A percentile compares a stretch with the other conserved stretches of the same genome.
Evolutionary conservation across 768 basidiomycete genomes (phyloP).

Genomic region (Kwoniella mangroviensis): DNA sequence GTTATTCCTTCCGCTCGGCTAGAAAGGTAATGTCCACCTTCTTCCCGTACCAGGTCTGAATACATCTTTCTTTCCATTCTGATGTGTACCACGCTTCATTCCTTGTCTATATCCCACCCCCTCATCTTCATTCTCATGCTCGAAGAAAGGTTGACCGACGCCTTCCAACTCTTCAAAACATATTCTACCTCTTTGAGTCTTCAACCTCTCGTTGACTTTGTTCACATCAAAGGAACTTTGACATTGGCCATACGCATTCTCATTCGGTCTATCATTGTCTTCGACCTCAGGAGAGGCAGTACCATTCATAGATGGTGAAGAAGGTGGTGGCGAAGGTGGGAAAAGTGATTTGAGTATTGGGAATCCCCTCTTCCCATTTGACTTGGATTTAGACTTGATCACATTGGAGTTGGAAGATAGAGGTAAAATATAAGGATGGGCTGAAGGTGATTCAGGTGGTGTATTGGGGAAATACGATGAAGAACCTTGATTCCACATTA

Average conservation of each 20-base stretch:
- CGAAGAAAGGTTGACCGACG: constrained; percentile 1
- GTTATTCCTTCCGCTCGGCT: too few relatives aligned
- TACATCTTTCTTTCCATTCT: background rate
- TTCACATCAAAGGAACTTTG: constrained; percentile 9
- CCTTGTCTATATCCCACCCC: too few relatives aligned
- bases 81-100: too few relatives aligned
- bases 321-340: constrained; percentile 10
- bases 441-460: constrained; percentile 4
- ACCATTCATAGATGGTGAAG: background rate
- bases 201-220: constrained; percentile 8
- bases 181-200: background rate
- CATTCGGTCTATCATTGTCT: background rate
- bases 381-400: background rate
- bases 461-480: constrained; percentile 8
- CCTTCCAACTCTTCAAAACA: constrained; percentile 25
- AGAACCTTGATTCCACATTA: too few relatives aligned
- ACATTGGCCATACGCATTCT: background rate
- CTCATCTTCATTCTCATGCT: background rate
- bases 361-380: background rate
- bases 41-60: constrained; percentile 4
- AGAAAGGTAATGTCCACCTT: constrained; percentile 17
- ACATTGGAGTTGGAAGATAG: background rate
- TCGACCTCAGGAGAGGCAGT: too few relatives aligned
- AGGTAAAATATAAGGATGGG: background rate
- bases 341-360: constrained; percentile 3